Evolutionary conservation across 805 yeast genomes (phyloP).

Genomic region (Cyberlindnera americana): DNA sequence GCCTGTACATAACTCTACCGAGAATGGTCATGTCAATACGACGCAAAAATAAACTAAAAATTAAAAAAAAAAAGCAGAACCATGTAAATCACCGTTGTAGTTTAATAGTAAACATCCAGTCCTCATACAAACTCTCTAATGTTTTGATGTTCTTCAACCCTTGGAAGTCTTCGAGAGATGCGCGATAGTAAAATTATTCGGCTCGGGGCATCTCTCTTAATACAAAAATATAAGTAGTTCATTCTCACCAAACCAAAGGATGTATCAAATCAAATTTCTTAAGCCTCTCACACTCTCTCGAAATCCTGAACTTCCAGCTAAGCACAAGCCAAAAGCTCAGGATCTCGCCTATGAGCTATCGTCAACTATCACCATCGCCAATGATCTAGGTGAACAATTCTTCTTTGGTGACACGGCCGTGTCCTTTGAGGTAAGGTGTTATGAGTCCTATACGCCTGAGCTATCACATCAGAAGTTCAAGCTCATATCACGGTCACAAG

Average conservation of each 20-base stretch:
- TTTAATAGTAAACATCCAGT: background rate
- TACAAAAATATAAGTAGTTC: too few relatives aligned
- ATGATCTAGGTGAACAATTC: conserved; percentile 39
- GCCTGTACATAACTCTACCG: conserved; percentile 4
- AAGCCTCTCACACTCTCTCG: conserved; percentile 28
- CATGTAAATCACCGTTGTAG: too few relatives aligned
- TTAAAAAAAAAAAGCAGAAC: too few relatives aligned
- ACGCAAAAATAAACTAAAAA: too few relatives aligned
- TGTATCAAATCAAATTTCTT: conserved; percentile 35
- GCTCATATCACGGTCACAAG: background rate
- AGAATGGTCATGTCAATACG: background rate
- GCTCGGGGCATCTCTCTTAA: too few relatives aligned
- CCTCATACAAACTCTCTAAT: too few relatives aligned
- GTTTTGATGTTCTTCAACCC: too few relatives aligned
- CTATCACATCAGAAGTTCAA: background rate
- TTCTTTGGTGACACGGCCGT: conserved; percentile 31
- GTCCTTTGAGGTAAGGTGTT: conserved; percentile 10
- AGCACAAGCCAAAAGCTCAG: conserved; percentile 6
- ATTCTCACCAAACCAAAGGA: too few relatives aligned
- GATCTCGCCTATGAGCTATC: conserved; percentile 18
- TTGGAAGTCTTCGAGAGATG: too few relatives aligned
- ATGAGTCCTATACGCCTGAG: conserved; percentile 2
- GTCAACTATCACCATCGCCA: conserved; percentile 29
- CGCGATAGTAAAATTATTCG: too few relatives aligned
- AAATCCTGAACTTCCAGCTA: conserved; percentile 5